Base-by-base conservation (phyloP, 1,284 basidiomycete genomes). In the Cryptococcus sp. region DNA sequence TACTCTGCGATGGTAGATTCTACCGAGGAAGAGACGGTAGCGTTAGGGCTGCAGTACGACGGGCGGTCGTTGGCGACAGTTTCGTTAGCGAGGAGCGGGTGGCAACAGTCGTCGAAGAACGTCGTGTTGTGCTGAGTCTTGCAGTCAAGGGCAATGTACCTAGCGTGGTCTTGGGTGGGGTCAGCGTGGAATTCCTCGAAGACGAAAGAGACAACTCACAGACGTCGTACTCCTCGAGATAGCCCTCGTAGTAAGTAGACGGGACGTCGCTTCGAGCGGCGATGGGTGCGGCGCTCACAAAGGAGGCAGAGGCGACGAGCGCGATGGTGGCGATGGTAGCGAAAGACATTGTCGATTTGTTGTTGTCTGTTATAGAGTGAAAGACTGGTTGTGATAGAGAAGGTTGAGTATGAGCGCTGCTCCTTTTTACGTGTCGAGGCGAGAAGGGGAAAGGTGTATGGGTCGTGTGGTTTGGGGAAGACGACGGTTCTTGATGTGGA, bases 91-190 rank as follows among this genome's bases (percentile, higher is more conserved):
- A 76, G 69, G 52, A 82, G 63, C 31, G 85, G 85, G 71, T 82
- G 82, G 79, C 85, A 87, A 76, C 85, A 86, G 39, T 74, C 69
- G 55, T 85, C 80, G 82, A 89, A 91, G 73, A 73, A 73, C 22
- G 76, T 47, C n/a, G 84, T 84, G 73, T 82, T 79, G 78, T 90
- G 87, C 78, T 89, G 76, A 59, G 70, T 68, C 60, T 84, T 71
- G 70, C 79, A 80, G 53, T 78, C 79, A 62, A 89, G 73, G 39
- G 82, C 81, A 53, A 84, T 66, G 80, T 87, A 87, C 55, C 89
- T 84, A 46, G 76, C 70, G 80, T 89, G 87, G 79, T 90, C 70
- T 72, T 56, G 17, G 38, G 15, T 19, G 55, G 42, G 47, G 38
- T 17, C 41, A 48, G 47, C 16, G 50, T 53, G 23, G 62, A 22